Evolutionary conservation across 768 basidiomycete species (phyloP).

Genomic region (Tylopilus subfusipes): DNA sequence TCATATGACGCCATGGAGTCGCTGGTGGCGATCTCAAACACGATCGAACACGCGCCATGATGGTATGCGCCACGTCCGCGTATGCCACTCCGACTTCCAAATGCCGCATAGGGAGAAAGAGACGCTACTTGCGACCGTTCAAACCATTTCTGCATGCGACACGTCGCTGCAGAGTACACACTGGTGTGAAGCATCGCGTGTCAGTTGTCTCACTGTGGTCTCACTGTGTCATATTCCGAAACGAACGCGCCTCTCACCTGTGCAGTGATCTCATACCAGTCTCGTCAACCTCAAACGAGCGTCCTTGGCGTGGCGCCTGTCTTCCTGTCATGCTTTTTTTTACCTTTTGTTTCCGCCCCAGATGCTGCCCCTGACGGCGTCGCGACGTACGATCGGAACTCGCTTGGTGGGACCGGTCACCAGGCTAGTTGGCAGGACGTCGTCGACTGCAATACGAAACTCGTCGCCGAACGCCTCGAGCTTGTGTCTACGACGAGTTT

Average conservation of each 20-base stretch:
- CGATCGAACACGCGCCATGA: background rate
- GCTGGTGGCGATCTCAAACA: background rate
- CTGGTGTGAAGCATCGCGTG: background rate
- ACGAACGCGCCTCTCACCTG: background rate
- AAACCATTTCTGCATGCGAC: no score
- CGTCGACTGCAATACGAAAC: background rate
- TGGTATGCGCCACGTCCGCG: no score
- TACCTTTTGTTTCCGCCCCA: background rate
- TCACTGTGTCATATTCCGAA: background rate
- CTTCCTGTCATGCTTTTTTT: no score
- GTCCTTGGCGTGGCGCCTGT: background rate
- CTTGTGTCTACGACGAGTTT: background rate
- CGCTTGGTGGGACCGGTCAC: background rate
- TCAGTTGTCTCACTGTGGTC: background rate
- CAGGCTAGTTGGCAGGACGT: background rate
- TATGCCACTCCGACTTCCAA: background rate
- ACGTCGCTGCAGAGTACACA: no score
- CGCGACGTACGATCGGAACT: background rate
- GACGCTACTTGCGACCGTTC: background rate
- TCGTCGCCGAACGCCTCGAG: background rate
- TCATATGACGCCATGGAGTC: background rate
- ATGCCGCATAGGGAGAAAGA: background rate
- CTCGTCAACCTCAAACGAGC: background rate
- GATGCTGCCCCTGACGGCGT: background rate
- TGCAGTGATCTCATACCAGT: no score